phyloP scores from a whole-genome alignment of 2,329 filamentous ascomycete genomes.

The Fusarium cyanostomum region DNA sequence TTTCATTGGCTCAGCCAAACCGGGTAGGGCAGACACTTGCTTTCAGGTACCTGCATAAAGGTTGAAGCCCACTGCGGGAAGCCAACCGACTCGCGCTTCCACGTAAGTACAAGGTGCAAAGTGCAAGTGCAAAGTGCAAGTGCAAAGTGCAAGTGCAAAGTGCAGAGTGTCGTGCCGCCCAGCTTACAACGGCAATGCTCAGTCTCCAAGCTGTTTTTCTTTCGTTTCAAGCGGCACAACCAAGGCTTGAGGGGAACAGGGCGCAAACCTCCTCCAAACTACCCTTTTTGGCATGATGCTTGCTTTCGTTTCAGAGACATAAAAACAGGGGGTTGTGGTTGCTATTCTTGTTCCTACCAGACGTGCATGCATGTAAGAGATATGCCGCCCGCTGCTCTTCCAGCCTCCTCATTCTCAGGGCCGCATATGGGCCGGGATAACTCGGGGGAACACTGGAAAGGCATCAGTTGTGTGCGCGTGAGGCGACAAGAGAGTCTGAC shows the following conservation, averaged over 20 bases:
- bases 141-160: too few relatives aligned
- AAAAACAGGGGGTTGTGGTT: background rate
- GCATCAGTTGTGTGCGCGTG: too few relatives aligned
- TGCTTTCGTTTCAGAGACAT: constrained; percentile 14
- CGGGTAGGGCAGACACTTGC: constrained; percentile 27
- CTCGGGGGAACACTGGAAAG: constrained; percentile 28
- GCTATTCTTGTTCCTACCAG: background rate
- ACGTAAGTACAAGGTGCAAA: constrained; percentile 7
- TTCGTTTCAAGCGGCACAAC: too few relatives aligned
- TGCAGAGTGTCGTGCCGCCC: constrained; percentile 28
- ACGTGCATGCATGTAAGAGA: constrained; percentile 11
- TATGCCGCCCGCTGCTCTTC: constrained; percentile 4
- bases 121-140: constrained; percentile 3
- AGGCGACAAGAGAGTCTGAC: too few relatives aligned
- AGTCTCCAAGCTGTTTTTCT: too few relatives aligned
- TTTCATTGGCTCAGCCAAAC: constrained; percentile 15
- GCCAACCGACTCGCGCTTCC: constrained; percentile 30
- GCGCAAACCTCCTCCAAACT: too few relatives aligned
- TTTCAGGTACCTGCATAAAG: constrained; percentile 34
- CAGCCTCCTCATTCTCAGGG: constrained; percentile 9
- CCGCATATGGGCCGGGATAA: constrained; percentile 17
- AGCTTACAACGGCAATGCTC: too few relatives aligned
- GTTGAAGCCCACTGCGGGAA: constrained; percentile 34
- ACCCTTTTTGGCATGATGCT: background rate
- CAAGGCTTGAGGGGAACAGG: background rate